Evolutionary conservation across 495 filamentous ascomycete genomes (phyloP).

Genomic region (Tuber umbilicatum): DNA sequence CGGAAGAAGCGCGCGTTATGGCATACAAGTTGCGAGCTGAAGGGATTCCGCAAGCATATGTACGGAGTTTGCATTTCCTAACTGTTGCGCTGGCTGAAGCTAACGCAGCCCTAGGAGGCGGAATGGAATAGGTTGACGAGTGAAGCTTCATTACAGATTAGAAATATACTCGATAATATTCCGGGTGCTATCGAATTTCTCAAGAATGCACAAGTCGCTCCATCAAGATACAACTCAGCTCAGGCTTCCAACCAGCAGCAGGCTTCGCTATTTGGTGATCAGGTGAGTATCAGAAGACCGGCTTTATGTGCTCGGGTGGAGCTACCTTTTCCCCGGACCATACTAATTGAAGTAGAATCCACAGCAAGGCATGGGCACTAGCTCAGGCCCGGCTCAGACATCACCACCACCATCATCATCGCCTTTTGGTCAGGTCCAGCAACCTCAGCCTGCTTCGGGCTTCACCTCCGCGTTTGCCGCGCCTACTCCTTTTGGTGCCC

Average conservation of each 20-base stretch:
- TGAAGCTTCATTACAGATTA: slow-evolving; percentile 36
- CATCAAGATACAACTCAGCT: slow-evolving; percentile 22
- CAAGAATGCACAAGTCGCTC: slow-evolving; percentile 29
- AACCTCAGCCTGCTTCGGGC: slow-evolving; percentile 13
- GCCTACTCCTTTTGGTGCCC: slow-evolving; percentile 33
- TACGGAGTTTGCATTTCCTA: slow-evolving; percentile 8
- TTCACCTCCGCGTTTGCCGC: slow-evolving; percentile 26
- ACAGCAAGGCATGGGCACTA: background rate
- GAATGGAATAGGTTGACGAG: slow-evolving; percentile 32
- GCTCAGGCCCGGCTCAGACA: background rate
- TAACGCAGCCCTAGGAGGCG: slow-evolving; percentile 24
- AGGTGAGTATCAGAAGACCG: background rate
- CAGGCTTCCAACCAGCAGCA: background rate
- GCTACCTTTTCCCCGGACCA: background rate
- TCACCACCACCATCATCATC: background rate
- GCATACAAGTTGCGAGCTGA: slow-evolving; percentile 34
- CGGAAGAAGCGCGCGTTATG: slow-evolving; percentile 37
- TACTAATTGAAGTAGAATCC: background rate
- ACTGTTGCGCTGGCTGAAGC: background rate
- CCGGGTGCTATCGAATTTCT: slow-evolving; percentile 37
- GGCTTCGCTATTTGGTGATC: background rate
- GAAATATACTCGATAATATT: slow-evolving; percentile 35
- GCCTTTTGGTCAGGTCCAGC: slow-evolving; percentile 25
- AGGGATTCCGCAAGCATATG: slow-evolving; percentile 30
- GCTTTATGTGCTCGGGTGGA: background rate